Evolutionary conservation across 257 asterid species (phyloP), one percentile per base, ranked within the genome.

Genomic region (Asclepias syriaca): DNA sequence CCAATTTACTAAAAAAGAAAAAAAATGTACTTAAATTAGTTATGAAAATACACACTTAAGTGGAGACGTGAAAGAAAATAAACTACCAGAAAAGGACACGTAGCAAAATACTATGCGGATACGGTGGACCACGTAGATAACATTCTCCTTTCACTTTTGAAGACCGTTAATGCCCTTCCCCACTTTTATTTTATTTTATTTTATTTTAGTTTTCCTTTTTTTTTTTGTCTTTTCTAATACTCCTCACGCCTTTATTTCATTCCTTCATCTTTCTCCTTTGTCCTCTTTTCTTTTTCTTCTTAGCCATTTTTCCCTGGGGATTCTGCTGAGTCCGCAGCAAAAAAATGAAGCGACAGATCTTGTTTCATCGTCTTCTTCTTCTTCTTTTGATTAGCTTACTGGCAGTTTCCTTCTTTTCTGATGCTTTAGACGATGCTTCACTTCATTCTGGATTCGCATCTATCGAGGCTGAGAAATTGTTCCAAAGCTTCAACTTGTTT

Each of bases 401-500:
- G 21, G 27, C 82, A 59, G 74, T 75, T 32, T 72, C 81, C 66
- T 71, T 75, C 51, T 69, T 78, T 61, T 82, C 79, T 69, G 81
- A 65, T 39, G 90, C 89, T 1, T 80, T 82, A 75, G 87, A 83
- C 82, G 86, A 82, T 4, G 19, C 78, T 53, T 89, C 90, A 74
- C 66, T 57, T 21, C 18, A 53, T 50, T 63, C 80, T 53, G 63
- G 68, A 24, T 75, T 80, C 56, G 82, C 82, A 58, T 73, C 86
- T 45, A 45, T 75, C 43, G 80, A 87, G 18, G 92, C 86, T 6
- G 90, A 85, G 90, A 87, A 82, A 74, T 76, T 90, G 69, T 88
- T 88, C 74, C 82, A 80, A 39, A 84, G 80, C 58, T 93, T 90
- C 82, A 90, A 88, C 71, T 71, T 90, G 86, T 88, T 88, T 70